Conservation (phyloP, 495 filamentous ascomycete species). For the Penicillium parvum region DNA sequence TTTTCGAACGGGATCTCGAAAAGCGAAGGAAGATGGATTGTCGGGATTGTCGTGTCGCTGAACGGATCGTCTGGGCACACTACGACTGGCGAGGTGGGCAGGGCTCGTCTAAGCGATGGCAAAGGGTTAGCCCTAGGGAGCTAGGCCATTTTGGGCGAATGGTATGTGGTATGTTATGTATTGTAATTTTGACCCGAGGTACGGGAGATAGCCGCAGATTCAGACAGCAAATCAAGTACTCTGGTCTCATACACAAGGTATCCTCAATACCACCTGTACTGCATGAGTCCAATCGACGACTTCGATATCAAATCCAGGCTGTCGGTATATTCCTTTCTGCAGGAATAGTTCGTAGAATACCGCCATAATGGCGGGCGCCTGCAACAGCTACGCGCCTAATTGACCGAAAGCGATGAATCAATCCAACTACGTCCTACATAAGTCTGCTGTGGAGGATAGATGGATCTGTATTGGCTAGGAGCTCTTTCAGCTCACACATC, state of each 20-base stretch:
- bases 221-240: no score
- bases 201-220: no score
- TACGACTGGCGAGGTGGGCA: conserved; percentile 39
- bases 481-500: conserved; percentile 36
- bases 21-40: conserved; percentile 47
- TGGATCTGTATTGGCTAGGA: conserved; percentile 43
- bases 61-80: conserved; percentile 32
- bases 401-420: background rate
- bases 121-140: conserved; percentile 41
- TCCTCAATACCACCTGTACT: no score
- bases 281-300: no score
- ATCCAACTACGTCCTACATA: conserved; percentile 10
- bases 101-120: conserved; percentile 45
- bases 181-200: conserved; percentile 6
- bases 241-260: no score
- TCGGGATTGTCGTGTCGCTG: conserved; percentile 44
- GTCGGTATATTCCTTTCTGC: no score
- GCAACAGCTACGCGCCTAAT: no score
- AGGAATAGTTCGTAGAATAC: no score
- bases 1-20: conserved; percentile 50
- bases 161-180: background rate
- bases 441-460: conserved; percentile 29
- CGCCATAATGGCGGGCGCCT: no score
- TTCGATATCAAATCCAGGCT: no score
- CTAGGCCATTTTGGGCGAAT: conserved; percentile 26